Base-by-base conservation (phyloP, 2,329 filamentous ascomycete species). In the Emericellopsis cladophorae region DNA sequence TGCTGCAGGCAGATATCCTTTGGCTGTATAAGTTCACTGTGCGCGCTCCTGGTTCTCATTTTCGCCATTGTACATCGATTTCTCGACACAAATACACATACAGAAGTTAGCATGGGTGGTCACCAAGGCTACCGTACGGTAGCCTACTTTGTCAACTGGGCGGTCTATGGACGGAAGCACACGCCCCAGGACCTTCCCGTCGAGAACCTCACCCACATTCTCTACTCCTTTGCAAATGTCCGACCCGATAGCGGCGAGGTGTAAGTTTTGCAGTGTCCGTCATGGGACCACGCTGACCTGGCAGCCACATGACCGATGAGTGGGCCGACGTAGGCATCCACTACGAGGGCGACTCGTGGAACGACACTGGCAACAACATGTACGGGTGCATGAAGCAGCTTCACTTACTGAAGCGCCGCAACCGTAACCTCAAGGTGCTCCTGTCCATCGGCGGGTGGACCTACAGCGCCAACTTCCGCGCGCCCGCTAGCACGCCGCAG, bases 381-480 rank as follows among this genome's bases (percentile, higher is more conserved):
- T 95, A 93, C 56, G 89, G 89, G 40, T 90, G 84, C 56, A 60
- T 92, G 47, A 95, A 95, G 66, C 87, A 95, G 62, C 74, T 95
- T 31, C 86, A 84, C 57, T 68, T 95, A 1, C 73, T 89, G 36
- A 95, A 95, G 67, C 76, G 77, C 48, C 68, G 72, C 46, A 84
- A 95, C 59, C 81, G 87, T 37, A 80, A 89, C 49, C 69, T 95
- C 45, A 95, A 95, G 59, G 68, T 92, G 4, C 70, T 95, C 11
- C 73, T 95, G 5, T 88, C 82, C 41, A 85, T 95, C 46, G 89
- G 89, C 45, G 90, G 90, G 39, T 95, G 88, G 88, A 94, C 88
- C 0, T 95, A 94, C 59, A 85, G 81, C 46, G 67, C 74, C 58
- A 92, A 94, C 64, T 93, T 95, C 60, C 72, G 75, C n/a, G 65